Evolutionary conservation across 2,329 filamentous ascomycete species (phyloP).

Genomic region (Huntiella decipiens): DNA sequence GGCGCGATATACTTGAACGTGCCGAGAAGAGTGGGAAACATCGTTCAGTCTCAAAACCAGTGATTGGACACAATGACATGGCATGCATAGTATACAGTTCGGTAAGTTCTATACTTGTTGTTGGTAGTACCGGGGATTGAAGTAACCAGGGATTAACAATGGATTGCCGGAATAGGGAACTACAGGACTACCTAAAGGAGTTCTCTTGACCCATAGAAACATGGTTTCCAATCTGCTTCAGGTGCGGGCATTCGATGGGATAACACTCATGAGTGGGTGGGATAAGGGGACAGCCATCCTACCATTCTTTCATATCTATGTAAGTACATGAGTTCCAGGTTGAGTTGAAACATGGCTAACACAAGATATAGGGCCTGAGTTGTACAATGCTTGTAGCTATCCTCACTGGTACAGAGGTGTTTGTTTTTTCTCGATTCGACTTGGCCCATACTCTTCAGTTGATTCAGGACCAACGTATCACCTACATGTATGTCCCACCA

Average conservation of each 20-base stretch:
- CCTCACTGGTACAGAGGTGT: slow-evolving; percentile 47
- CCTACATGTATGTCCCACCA: slow-evolving; percentile 65
- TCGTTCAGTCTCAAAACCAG: slow-evolving; percentile 20
- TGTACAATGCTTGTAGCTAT: slow-evolving; percentile 17
- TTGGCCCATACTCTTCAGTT: slow-evolving; percentile 58
- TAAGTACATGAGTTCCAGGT: slow-evolving; percentile 20
- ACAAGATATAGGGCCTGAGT: slow-evolving; percentile 16
- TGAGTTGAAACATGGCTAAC: background rate
- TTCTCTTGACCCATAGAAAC: slow-evolving; percentile 69
- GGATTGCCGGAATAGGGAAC: slow-evolving; percentile 36
- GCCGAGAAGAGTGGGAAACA: background rate
- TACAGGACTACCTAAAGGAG: slow-evolving; percentile 79
- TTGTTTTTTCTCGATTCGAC: slow-evolving; percentile 60
- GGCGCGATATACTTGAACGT: slow-evolving; percentile 37
- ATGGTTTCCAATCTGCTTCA: slow-evolving; percentile 57
- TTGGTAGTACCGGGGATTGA: no score
- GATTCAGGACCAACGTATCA: slow-evolving; percentile 57
- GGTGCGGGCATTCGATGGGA: slow-evolving; percentile 31
- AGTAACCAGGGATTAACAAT: no score
- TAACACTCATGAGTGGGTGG: slow-evolving; percentile 36
- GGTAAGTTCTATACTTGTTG: slow-evolving; percentile 13
- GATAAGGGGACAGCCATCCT: slow-evolving; percentile 64
- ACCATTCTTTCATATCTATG: slow-evolving; percentile 86
- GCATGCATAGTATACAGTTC: slow-evolving; percentile 78
- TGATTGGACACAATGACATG: slow-evolving; percentile 48